These are phyloP conservation scores for Mytilinidion resinicola DNA, from an alignment of 495 filamentous ascomycete genomes.

Conservation along the genomic window DNA sequence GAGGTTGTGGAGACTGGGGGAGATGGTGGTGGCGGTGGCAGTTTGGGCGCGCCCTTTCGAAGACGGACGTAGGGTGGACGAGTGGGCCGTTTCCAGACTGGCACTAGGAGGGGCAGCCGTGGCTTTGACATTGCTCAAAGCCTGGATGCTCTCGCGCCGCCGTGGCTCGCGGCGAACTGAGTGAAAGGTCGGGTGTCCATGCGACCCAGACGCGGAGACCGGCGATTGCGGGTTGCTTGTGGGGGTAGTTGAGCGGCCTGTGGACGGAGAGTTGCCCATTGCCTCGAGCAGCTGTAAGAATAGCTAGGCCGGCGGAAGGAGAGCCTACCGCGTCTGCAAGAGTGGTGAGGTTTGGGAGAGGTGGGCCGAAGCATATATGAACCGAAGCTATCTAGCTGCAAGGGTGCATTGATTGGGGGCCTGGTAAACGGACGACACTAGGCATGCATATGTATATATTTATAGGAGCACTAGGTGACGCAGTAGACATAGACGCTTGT, in stretches of 20 bases:
- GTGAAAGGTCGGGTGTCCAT: conserved; percentile 10
- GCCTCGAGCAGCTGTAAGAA: conserved; percentile 2
- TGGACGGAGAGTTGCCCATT: conserved; percentile 29
- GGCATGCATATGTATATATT: no score
- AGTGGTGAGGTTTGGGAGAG: no score
- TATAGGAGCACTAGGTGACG: no score
- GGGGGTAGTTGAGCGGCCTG: conserved; percentile 1
- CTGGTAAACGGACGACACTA: no score
- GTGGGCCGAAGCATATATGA: no score
- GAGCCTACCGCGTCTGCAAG: no score
- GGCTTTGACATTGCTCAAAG: conserved; percentile 28
- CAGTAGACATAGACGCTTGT: no score
- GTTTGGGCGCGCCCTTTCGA: conserved; percentile 19
- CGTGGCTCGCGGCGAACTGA: conserved; percentile 24
- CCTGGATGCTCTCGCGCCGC: conserved; percentile 31
- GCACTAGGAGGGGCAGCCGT: conserved; percentile 33
- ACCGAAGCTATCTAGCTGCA: no score
- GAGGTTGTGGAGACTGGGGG: conserved; percentile 5
- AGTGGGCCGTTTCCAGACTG: conserved; percentile 25
- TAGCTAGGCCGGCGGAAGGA: not conserved
- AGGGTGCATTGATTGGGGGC: no score
- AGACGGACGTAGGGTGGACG: conserved; percentile 13
- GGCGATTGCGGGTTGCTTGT: conserved; percentile 26
- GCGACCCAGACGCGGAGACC: conserved; percentile 10
- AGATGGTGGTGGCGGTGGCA: conserved; percentile 21